Evolutionary conservation across 2,329 filamentous ascomycete genomes (phyloP), one percentile per base, ranked within the genome.

Genomic region (Arthroderma sp.): DNA sequence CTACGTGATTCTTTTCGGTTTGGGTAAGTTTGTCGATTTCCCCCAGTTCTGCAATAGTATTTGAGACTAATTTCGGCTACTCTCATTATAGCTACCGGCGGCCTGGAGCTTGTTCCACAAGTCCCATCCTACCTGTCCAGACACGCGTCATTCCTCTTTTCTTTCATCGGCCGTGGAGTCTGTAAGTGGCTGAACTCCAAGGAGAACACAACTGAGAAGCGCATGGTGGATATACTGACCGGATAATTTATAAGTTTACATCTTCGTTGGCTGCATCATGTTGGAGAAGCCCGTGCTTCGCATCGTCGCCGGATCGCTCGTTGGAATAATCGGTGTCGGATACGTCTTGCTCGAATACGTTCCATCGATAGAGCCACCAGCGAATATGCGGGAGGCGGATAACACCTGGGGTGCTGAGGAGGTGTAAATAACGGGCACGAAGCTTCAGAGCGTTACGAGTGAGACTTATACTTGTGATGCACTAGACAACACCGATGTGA

Each of bases 141-240:
- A 68, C 94, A 96, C 71, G 89, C 87, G 44, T 94, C 86, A 7
- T 98, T 98, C 73, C 81, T 96, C 67, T 96, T 96, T 73, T 94
- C 85, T 47, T 96, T 98, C 74, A 70, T 96, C 55, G 91, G 91
- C 50, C 87, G 91, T 61, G 91, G 91, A 67, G 74, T 86, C 63
- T 96, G 88, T 94, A 78, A 69, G 86, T 80, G 10, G 3, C 10
- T 11, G 34, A 27, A 30, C 29, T 9, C 28, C 10, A 34, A n/a
- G 28, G 15, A 22, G 15, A 22, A 22, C 15, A 22, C 15, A 22
- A 22, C 11, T 40, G 11, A 33, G 10, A 27, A 28, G 29, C n/a
- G 32, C 36, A 11, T 37, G 27, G 38, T 49, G 27, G 50, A 43
- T 44, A 39, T 46, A 38, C 30, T 10, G 33, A 31, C n/a, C 31